phyloP scores from a whole-genome alignment of 1,284 basidiomycete species.

The Trametes hirsuta region DNA sequence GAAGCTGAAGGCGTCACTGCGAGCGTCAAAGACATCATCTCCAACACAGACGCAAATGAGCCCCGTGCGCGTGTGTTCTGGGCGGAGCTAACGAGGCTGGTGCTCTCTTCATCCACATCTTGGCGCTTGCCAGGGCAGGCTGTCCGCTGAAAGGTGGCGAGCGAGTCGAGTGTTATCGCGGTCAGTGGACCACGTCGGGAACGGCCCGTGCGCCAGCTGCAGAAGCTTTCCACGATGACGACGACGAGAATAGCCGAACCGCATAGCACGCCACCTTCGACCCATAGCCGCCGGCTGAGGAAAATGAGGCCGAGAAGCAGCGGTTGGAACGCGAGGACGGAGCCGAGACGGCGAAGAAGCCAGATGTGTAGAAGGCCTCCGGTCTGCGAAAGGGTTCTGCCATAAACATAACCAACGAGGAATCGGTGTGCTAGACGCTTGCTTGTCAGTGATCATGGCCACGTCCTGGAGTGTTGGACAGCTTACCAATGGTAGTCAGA shows the following conservation, averaged over 20 bases:
- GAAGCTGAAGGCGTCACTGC: slow-evolving; percentile 68
- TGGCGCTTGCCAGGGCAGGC: slow-evolving; percentile 41
- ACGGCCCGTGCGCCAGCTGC: slow-evolving; percentile 49
- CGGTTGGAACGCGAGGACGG: slow-evolving; percentile 70
- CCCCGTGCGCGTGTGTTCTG: slow-evolving; percentile 52
- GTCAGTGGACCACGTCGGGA: slow-evolving; percentile 54
- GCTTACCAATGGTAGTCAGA: slow-evolving; percentile 68
- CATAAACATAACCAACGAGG: slow-evolving; percentile 76
- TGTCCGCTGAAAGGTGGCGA: slow-evolving; percentile 53
- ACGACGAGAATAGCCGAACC: slow-evolving; percentile 58
- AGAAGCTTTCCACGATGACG: slow-evolving; percentile 61
- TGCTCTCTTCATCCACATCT: slow-evolving; percentile 53
- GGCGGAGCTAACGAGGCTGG: slow-evolving; percentile 54
- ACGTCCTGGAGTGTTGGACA: background rate
- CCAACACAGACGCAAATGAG: slow-evolving; percentile 74
- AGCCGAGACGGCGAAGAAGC: slow-evolving; percentile 70
- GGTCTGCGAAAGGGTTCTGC: slow-evolving; percentile 68
- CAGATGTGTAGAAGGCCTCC: slow-evolving; percentile 76
- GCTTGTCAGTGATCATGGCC: background rate
- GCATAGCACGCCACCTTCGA: slow-evolving; percentile 65
- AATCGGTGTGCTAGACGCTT: slow-evolving; percentile 65
- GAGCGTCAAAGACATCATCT: slow-evolving; percentile 79
- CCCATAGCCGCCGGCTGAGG: slow-evolving; percentile 67
- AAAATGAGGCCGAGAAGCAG: slow-evolving; percentile 74
- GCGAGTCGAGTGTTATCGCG: slow-evolving; percentile 59